Conservation (phyloP, 768 basidiomycete species). For the Termitomyces sp. region DNA sequence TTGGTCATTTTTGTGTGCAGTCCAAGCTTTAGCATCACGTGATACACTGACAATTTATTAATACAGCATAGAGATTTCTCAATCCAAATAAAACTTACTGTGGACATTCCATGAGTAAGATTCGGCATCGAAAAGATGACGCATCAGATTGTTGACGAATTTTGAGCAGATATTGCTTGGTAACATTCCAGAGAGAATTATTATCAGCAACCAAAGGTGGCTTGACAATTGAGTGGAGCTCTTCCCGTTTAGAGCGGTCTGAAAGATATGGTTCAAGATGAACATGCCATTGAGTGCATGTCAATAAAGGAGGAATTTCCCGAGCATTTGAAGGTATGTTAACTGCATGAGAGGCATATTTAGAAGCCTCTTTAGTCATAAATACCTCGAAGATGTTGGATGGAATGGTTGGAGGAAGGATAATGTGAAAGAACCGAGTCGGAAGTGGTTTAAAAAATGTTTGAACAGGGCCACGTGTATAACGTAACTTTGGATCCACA, state of each 20-base stretch:
- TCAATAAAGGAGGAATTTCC: neutral
- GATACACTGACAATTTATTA: neutral
- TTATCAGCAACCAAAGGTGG: neutral
- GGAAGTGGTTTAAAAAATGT: neutral
- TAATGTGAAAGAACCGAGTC: neutral
- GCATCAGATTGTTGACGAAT: neutral
- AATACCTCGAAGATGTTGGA: neutral
- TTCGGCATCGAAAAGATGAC: neutral
- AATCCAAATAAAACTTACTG: neutral
- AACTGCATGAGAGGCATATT: neutral
- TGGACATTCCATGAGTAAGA: neutral
- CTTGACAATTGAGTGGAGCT: neutral
- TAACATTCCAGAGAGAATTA: neutral
- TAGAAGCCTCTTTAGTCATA: neutral
- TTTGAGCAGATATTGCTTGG: neutral
- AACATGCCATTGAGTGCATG: neutral
- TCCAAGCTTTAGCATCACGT: neutral
- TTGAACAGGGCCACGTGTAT: neutral
- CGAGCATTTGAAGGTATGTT: neutral
- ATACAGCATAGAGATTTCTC: too few relatives aligned
- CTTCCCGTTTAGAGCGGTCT: neutral
- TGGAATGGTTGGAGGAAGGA: neutral
- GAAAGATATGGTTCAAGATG: neutral
- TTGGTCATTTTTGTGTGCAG: neutral
- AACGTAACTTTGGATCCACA: neutral